Percentiles rank a stretch among this genome's conserved stretches.
Conservation (phyloP, 306 rosid genomes). For the Trifolium dubium region DNA sequence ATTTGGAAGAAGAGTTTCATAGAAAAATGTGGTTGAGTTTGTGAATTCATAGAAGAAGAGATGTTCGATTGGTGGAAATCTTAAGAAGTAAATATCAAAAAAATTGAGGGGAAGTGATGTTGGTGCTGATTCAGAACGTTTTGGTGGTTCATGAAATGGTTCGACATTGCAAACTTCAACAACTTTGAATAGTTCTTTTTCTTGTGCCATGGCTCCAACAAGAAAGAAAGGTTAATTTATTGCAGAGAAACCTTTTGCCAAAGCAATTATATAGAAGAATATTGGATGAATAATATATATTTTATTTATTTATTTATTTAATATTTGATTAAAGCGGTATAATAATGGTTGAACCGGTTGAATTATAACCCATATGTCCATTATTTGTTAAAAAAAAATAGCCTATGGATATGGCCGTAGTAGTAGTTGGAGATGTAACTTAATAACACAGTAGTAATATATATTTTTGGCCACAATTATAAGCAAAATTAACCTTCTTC, state of each 20-base stretch:
- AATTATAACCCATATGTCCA: no score
- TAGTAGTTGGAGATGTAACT: no score
- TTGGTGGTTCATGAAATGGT: constrained; percentile 5
- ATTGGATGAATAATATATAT: no score
- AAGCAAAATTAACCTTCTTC: no score
- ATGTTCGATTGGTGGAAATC: neutral
- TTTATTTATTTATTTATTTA: no score
- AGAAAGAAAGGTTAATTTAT: neutral
- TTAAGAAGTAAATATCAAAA: constrained; percentile 24
- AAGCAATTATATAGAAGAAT: neutral
- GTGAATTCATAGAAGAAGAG: constrained; percentile 34
- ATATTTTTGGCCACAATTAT: no score
- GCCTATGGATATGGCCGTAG: no score
- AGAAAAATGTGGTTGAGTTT: constrained; percentile 13
- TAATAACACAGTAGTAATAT: no score
- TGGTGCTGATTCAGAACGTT: neutral
- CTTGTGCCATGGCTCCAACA: neutral
- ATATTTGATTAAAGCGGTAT: no score
- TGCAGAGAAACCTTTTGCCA: no score
- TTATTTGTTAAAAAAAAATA: no score
- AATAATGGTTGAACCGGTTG: no score
- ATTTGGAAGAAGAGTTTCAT: constrained; percentile 26
- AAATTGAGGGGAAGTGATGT: constrained; percentile 35
- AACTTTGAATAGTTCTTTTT: neutral
- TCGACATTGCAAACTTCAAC: neutral